Base-by-base conservation (phyloP, 495 filamentous ascomycete species). In the Talaromyces ruber region DNA sequence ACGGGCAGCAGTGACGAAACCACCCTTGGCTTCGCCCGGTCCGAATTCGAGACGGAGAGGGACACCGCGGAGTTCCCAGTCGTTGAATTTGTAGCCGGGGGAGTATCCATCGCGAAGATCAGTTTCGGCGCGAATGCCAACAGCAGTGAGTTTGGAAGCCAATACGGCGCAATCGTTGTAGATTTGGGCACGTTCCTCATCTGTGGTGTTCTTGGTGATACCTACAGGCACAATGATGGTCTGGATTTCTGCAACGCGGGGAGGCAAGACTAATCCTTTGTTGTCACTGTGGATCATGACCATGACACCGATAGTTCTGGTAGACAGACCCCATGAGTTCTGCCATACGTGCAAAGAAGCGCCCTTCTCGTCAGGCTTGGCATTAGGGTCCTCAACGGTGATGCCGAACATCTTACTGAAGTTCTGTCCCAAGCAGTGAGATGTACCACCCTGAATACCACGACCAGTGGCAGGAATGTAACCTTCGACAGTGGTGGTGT, bases 371-470 rank as follows among this genome's bases (percentile, higher is more conserved):
- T 86, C 91, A 37, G 86, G 83, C 73, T 91, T 91, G 56, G 81
- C 75, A 58, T 84, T 80, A 12, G 95, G 95, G 69, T 97, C 92
- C 74, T 98, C 93, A 18, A 98, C 93, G 0, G 88, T 92, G 75
- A 98, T 97, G 70, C 90, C 86, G 75, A 97, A 98, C 94, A 98
- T 98, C 75, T 91, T 96, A 71, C 87, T 89, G 81, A 98, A 97
- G 74, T 98, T 97, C 74, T 97, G 93, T 29, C 94, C 94, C 1
- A 98, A 83, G 70, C 90, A 93, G 72, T 98, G 94, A 59, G 88
- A 92, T 21, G 95, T 98, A 58, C 84, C 94, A 63, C 91, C 94
- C 75, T 98, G 95, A 65, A 98, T 98, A 71, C 95, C 94, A 70
- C 94, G 88, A 8, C 94, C 94, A 64, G 93, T 97, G 51, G 89